Evolutionary conservation across 78 protist species (phyloP), one percentile per base, ranked within the genome.

Genomic region (Fonticula alba): DNA sequence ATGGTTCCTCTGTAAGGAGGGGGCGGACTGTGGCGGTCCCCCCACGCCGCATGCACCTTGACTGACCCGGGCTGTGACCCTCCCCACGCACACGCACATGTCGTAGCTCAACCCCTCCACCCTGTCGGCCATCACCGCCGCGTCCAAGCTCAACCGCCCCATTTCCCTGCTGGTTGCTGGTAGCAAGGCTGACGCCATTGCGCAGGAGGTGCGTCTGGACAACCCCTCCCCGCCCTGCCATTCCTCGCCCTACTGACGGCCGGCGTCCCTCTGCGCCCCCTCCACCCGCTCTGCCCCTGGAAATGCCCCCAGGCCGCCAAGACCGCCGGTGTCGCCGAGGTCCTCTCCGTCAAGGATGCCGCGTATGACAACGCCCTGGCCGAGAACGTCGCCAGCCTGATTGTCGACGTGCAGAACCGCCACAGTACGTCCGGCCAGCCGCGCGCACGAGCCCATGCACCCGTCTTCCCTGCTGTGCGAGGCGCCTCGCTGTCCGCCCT

Each of bases 291-390:
- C 36, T 43, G 35, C 53, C 2, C 6, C 0, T 31, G 50, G 24
- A 83, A 60, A 0, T 86, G 60, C 15, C 80, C 61, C 31, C 37
- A 15, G 26, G 75, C 73, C 11, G 36, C 82, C 20, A 63, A 61
- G 75, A 66, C 84, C 2, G 55, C 35, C 7, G 96, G 96, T 26
- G 91, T 87, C 15, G 22, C 5, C 59, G 26, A 59, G 43, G 91
- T 91, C 13, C 14, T 62, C 26, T 53, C 29, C 19, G 81, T 57
- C 26, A 79, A 79, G 20, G 68, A 65, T 41, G 79, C 74, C 11
- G 43, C 31, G 38, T 54, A 71, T 26, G 79, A 51, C 46, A 57
- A 75, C 35, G 29, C 55, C 26, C 43, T 87, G 13, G 74, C 95
- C 0, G 97, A 91, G 79, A 52, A 76, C 19, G 29, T 81, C n/a